Evolutionary conservation across 768 basidiomycete genomes (phyloP).

Genomic region (Pulveroboletus sp.): DNA sequence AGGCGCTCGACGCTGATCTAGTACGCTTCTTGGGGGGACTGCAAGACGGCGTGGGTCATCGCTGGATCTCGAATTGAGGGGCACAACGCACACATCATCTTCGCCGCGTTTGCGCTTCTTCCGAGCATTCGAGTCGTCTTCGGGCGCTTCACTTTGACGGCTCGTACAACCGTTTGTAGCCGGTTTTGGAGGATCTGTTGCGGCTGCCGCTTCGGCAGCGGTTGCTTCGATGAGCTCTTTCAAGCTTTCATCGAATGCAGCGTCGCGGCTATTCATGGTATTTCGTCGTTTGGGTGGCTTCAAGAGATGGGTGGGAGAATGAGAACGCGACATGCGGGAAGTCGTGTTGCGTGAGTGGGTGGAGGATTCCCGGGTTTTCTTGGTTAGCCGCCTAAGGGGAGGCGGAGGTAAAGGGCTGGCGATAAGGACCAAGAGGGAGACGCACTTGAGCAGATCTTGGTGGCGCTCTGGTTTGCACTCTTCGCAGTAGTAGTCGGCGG

Average conservation of each 20-base stretch:
- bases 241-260: slow-evolving; percentile 85
- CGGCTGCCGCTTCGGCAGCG: slow-evolving; percentile 64
- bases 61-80: neutral
- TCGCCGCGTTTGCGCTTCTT: slow-evolving; percentile 76
- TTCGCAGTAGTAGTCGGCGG: slow-evolving; percentile 91
- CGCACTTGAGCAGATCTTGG: slow-evolving; percentile 75
- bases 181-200: slow-evolving; percentile 38
- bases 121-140: slow-evolving; percentile 47
- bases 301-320: slow-evolving; percentile 58
- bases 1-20: slow-evolving; percentile 68
- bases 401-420: slow-evolving; percentile 15
- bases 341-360: slow-evolving; percentile 55
- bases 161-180: slow-evolving; percentile 36
- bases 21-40: slow-evolving; percentile 66
- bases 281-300: slow-evolving; percentile 83
- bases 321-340: slow-evolving; percentile 69
- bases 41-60: slow-evolving; percentile 13
- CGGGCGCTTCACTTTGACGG: slow-evolving; percentile 41
- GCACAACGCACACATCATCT: slow-evolving; percentile 59
- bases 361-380: slow-evolving; percentile 61
- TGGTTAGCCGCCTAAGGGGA: slow-evolving; percentile 53
- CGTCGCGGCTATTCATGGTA: slow-evolving; percentile 97
- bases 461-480: slow-evolving; percentile 86
- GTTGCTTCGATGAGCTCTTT: slow-evolving; percentile 73
- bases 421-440: slow-evolving; percentile 19